Percentiles rank a stretch among this genome's conserved stretches.
phyloP scores from a whole-genome alignment of 352 stramenopile species.

The Globisporangium viniferum region DNA sequence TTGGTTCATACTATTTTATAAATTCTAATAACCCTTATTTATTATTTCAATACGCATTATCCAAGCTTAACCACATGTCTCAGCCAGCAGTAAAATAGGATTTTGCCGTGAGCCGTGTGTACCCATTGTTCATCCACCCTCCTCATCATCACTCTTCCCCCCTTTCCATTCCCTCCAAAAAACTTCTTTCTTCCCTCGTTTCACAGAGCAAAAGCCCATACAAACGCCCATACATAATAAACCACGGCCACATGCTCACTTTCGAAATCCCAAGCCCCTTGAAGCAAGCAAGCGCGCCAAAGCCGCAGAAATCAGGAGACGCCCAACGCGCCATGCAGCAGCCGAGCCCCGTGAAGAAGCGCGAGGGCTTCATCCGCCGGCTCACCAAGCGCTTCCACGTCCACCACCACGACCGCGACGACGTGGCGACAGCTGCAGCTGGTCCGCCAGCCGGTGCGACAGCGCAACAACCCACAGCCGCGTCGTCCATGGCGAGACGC shows the following conservation, averaged over 20 bases:
- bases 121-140: neutral
- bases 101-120: neutral
- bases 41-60: too few species aligned
- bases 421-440: constrained; percentile 8
- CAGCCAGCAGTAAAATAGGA: neutral
- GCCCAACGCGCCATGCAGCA: neutral
- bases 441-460: neutral
- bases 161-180: too few species aligned
- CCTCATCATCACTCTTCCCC: neutral
- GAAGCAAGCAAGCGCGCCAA: neutral
- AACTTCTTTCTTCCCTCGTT: neutral
- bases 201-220: neutral
- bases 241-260: neutral
- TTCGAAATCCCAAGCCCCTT: neutral
- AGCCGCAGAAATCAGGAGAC: neutral
- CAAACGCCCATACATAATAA: neutral
- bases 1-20: too few species aligned
- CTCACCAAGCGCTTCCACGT: constrained; percentile 7
- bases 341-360: neutral
- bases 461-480: neutral
- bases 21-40: too few species aligned
- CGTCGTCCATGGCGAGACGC: neutral
- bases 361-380: neutral
- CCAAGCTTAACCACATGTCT: neutral
- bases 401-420: neutral